Evolutionary conservation across 2,329 filamentous ascomycete species (phyloP).

Genomic region (Salinomyces thailandicus): DNA sequence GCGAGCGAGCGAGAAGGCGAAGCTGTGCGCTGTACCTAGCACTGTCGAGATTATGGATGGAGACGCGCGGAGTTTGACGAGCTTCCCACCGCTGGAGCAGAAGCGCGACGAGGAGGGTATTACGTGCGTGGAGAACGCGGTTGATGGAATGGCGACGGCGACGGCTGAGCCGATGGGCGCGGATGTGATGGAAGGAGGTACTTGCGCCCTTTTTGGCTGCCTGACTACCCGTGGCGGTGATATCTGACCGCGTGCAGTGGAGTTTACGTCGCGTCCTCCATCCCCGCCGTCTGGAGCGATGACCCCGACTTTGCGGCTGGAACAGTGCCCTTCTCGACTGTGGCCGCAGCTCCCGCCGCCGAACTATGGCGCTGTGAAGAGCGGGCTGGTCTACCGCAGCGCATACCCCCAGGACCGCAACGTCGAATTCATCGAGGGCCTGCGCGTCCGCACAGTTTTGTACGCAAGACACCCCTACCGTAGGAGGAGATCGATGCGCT

Average conservation of each 20-base stretch:
- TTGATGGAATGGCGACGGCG: neutral
- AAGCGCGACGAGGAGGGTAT: neutral
- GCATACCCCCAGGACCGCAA: constrained; percentile 66
- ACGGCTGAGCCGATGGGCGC: neutral
- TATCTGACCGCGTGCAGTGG: constrained; percentile 3
- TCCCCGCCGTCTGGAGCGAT: constrained; percentile 17
- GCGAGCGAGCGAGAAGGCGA: neutral
- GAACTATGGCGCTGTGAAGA: constrained; percentile 68
- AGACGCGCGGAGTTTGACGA: neutral
- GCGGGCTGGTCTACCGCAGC: constrained; percentile 66
- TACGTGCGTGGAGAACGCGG: constrained; percentile 1
- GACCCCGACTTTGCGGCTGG: constrained; percentile 13
- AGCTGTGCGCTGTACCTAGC: neutral
- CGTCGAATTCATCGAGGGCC: constrained; percentile 55
- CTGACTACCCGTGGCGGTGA: neutral
- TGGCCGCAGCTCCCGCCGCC: constrained; percentile 39
- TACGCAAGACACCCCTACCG: constrained; percentile 32
- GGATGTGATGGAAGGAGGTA: constrained; percentile 6
- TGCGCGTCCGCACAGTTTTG: constrained; percentile 71
- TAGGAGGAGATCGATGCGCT: constrained; percentile 2
- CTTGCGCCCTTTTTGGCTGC: neutral
- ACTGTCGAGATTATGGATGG: neutral
- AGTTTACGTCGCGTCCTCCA: constrained; percentile 15
- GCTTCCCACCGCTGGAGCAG: neutral
- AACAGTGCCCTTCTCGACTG: constrained; percentile 26